Base-by-base conservation (phyloP, 768 basidiomycete species). In the Coprinopsis strossmayeri region DNA sequence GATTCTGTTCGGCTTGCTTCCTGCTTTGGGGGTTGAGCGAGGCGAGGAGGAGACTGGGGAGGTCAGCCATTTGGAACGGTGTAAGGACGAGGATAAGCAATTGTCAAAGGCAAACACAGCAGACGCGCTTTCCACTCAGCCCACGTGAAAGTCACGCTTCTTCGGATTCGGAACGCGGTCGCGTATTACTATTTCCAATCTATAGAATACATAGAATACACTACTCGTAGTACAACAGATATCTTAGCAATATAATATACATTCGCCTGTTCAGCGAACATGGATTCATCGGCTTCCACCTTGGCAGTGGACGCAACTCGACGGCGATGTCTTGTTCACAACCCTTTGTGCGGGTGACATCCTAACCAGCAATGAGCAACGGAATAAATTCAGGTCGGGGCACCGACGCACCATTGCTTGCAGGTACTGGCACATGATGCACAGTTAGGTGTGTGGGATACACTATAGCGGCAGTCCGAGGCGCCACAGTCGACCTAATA, bases 1-100 rank as follows among this genome's bases (percentile, higher is more conserved):
- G 82, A 51, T 71, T 80, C 26, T 84, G 79, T 59, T 98, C 95
- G 0, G 95, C 92, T 45, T 83, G 72, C 64, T 90, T 88, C 52
- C 91, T 69, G 0, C 81, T 79, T 12, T 73, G 57, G 17, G 90
- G 82, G 54, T 82, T 68, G 49, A 90, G 71, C 39, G 89, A 87
- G 5, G 84, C 79, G 47, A 82, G 69, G 54, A 95, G 77, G 56
- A 92, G 73, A 51, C 77, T 61, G 51, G 88, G 66, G 49, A 90
- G 70, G 61, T 86, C 77, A 21, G 83, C 73, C 85, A 87, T 87
- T 51, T 41, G 42, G 45, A 40, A 15, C 15, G 34, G 48, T 24
- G 42, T 32, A 30, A 46, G 18, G 34, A n/a, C 39, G 48, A 46
- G 45, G 45, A n/a, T n/a, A 15, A 32, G 30, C 30, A 15, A 32